Conservation (phyloP, 192 early-diverging fungal genomes). For the Coemansia sp. region DNA sequence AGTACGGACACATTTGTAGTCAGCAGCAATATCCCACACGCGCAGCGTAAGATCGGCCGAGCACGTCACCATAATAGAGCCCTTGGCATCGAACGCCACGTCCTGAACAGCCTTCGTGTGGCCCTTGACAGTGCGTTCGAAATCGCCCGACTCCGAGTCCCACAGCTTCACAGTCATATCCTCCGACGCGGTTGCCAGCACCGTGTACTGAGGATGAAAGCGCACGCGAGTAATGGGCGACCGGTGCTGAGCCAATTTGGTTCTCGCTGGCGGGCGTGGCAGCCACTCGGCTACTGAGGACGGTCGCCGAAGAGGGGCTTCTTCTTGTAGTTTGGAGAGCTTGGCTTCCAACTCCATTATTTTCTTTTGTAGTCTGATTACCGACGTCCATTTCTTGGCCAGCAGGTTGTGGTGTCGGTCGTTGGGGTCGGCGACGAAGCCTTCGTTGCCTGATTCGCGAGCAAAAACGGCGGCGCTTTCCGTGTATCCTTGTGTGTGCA, state of each 20-base stretch:
- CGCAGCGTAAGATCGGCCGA: slow-evolving; percentile 91
- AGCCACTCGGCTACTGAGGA: slow-evolving; percentile 68
- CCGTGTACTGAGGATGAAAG: slow-evolving; percentile 84
- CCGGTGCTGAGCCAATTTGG: slow-evolving; percentile 75
- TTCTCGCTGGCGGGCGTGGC: slow-evolving; percentile 77
- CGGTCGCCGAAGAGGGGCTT: slow-evolving; percentile 16
- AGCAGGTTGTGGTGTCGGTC: slow-evolving; percentile 56
- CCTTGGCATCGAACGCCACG: slow-evolving; percentile 81
- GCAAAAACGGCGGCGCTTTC: slow-evolving; percentile 69
- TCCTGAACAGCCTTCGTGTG: slow-evolving; percentile 96
- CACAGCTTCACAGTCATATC: slow-evolving; percentile 92
- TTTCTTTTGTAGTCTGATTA: slow-evolving; percentile 91
- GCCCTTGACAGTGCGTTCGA: slow-evolving; percentile 90
- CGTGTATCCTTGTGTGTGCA: slow-evolving; percentile 71
- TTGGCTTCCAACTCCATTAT: slow-evolving; percentile 92
- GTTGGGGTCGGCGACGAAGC: slow-evolving; percentile 71
- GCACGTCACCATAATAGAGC: slow-evolving; percentile 81
- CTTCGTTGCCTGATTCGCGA: slow-evolving; percentile 69
- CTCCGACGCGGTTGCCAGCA: slow-evolving; percentile 85
- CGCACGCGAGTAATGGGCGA: slow-evolving; percentile 75
- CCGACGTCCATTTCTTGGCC: slow-evolving; percentile 89
- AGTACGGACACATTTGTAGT: slow-evolving; percentile 81
- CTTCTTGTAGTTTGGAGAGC: slow-evolving; percentile 73
- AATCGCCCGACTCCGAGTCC: slow-evolving; percentile 92
- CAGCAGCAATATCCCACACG: slow-evolving; percentile 85